A percentile compares a stretch with the other conserved stretches of the same genome.
Evolutionary conservation across 257 asterid species (phyloP).

Genomic region (Echites panduratus): DNA sequence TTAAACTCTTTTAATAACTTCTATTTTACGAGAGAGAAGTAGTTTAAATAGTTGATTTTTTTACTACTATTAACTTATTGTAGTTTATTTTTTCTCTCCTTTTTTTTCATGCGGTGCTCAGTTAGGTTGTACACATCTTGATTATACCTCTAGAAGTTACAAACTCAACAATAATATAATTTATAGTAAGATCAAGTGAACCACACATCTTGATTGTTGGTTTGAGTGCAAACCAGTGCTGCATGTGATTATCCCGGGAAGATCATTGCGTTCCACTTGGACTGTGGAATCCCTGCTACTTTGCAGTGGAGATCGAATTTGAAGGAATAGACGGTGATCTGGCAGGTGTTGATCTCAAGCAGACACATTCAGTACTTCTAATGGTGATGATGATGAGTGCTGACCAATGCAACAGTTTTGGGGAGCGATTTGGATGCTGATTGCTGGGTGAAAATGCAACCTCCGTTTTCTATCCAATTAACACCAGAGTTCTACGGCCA

Average conservation of each 20-base stretch:
- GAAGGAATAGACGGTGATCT: slow-evolving; percentile 72
- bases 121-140: too few species aligned
- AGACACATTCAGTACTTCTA: slow-evolving; percentile 12
- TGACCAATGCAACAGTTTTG: slow-evolving; percentile 60
- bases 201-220: too few species aligned
- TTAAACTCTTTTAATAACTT: too few species aligned
- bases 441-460: slow-evolving; percentile 37
- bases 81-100: too few species aligned
- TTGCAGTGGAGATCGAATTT: slow-evolving; percentile 48
- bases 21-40: too few species aligned
- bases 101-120: too few species aligned
- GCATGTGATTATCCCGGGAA: slow-evolving; percentile 56
- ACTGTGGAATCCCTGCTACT: slow-evolving; percentile 58
- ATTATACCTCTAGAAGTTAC: too few species aligned
- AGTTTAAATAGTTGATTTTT: too few species aligned
- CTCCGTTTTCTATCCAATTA: slow-evolving; percentile 53
- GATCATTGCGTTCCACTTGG: slow-evolving; percentile 50
- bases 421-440: slow-evolving; percentile 70
- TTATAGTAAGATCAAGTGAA: too few species aligned
- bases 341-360: slow-evolving; percentile 36
- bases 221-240: slow-evolving; percentile 23
- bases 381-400: slow-evolving; percentile 30
- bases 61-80: too few species aligned
- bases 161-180: too few species aligned
- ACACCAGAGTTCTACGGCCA: slow-evolving; percentile 39